A percentile compares a stretch with the other conserved stretches of the same genome.
Evolutionary conservation across 148 eudicot species (phyloP).

Genomic region (Agrostemma githago): DNA sequence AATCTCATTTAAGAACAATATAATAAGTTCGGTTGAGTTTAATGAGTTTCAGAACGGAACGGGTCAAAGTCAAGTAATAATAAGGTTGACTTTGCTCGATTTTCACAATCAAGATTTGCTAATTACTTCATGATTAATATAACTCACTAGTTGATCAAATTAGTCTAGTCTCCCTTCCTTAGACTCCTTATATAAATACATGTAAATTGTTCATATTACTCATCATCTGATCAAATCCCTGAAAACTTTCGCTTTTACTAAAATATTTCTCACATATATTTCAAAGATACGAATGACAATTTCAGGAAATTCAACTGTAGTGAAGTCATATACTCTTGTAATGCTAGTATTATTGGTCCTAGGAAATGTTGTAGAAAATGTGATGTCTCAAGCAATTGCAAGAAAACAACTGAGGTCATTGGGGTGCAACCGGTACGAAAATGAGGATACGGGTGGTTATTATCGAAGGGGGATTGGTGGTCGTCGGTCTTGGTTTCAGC

Average conservation of each 20-base stretch:
- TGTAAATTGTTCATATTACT: not conserved
- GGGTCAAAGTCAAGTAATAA: not conserved
- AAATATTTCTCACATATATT: not conserved
- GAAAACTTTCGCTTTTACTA: too few species aligned
- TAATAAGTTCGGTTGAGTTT: too few species aligned
- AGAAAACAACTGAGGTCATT: slow-evolving; percentile 1
- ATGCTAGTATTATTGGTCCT: not conserved
- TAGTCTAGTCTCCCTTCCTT: not conserved
- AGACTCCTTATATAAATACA: not conserved
- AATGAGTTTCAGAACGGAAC: too few species aligned
- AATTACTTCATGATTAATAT: not conserved
- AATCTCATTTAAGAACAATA: too few species aligned
- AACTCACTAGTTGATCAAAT: not conserved
- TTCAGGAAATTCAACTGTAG: not conserved
- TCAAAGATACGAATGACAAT: not conserved
- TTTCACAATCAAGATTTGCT: not conserved
- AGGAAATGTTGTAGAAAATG: not conserved
- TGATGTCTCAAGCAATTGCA: not conserved
- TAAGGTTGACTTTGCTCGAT: not conserved
- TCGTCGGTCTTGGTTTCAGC: not conserved
- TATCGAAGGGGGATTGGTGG: not conserved
- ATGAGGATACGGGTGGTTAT: too few species aligned
- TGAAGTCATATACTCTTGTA: not conserved
- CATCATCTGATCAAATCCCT: not conserved
- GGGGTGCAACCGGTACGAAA: not conserved